Conservation (phyloP, 352 stramenopile species). For the Pythium vanterpoolii region DNA sequence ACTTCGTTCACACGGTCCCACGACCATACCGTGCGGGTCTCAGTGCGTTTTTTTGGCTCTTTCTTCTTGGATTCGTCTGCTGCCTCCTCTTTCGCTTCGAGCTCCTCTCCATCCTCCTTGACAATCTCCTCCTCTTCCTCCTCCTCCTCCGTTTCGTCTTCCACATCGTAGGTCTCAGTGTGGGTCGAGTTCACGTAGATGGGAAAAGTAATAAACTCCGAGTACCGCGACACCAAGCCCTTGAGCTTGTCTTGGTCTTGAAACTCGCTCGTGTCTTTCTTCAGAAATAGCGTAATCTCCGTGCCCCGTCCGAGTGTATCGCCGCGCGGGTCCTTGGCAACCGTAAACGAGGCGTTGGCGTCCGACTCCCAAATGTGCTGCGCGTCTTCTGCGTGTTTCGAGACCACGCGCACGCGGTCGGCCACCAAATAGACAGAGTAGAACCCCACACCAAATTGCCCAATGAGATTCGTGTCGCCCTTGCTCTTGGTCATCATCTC, state of each 20-base stretch:
- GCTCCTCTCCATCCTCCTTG: constrained; percentile 54
- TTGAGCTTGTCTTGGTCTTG: constrained; percentile 94
- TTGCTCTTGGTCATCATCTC: constrained; percentile 90
- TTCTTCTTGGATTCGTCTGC: constrained; percentile 50
- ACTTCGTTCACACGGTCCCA: constrained; percentile 98
- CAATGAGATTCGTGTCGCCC: constrained; percentile 95
- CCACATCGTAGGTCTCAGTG: constrained; percentile 91
- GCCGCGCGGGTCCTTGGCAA: constrained; percentile 94
- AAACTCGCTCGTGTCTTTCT: constrained; percentile 98
- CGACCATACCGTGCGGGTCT: constrained; percentile 93
- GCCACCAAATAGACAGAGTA: constrained; percentile 99
- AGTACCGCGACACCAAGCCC: constrained; percentile 96
- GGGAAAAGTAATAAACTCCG: constrained; percentile 99
- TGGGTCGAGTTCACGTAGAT: constrained; percentile 97
- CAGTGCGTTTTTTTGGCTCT: constrained; percentile 85
- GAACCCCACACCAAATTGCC: constrained; percentile 99
- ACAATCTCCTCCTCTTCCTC: constrained; percentile 64
- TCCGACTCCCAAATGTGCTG: constrained; percentile 99
- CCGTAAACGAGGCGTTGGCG: constrained; percentile 95
- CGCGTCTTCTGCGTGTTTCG: constrained; percentile 96
- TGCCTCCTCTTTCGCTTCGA: constrained; percentile 79
- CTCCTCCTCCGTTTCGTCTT: constrained; percentile 67
- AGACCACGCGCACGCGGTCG: constrained; percentile 94
- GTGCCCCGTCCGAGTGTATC: constrained; percentile 96
- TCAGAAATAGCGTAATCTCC: constrained; percentile 99